phyloP scores from a whole-genome alignment of 306 rosid species.

The Heteromeles arbutifolia region DNA sequence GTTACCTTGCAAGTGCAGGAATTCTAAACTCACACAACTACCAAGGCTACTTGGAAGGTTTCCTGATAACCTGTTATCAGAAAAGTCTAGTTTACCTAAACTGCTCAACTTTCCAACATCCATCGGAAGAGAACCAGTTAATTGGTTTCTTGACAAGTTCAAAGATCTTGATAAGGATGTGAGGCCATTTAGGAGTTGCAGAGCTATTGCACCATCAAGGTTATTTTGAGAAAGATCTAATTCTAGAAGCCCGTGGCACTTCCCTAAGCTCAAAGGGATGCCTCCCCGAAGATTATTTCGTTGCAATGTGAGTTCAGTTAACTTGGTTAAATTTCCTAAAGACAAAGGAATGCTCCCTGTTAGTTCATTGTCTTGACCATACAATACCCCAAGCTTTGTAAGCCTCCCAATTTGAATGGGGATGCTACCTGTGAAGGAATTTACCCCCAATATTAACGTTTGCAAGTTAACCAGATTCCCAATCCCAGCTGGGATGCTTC shows the following conservation, averaged over 20 bases:
- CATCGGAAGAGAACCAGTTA: not conserved
- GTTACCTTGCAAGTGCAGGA: not conserved
- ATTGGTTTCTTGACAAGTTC: not conserved
- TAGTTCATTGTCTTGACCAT: not conserved
- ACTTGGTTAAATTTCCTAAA: not conserved
- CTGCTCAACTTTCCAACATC: not conserved
- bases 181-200: not conserved
- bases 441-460: not conserved
- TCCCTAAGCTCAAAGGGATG: not conserved
- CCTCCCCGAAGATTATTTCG: not conserved
- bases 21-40: not conserved
- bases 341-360: not conserved
- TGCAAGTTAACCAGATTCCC: not conserved
- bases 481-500: not conserved
- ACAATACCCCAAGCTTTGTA: not conserved
- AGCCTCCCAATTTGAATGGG: not conserved
- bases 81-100: not conserved
- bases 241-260: not conserved
- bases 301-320: not conserved
- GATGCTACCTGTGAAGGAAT: not conserved
- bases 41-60: not conserved
- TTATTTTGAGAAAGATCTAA: not conserved
- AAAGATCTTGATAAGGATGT: not conserved
- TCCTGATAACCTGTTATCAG: not conserved
- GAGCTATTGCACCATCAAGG: not conserved